Evolutionary conservation across 257 asterid genomes (phyloP).

Genomic region (Nicotiana undulata): DNA sequence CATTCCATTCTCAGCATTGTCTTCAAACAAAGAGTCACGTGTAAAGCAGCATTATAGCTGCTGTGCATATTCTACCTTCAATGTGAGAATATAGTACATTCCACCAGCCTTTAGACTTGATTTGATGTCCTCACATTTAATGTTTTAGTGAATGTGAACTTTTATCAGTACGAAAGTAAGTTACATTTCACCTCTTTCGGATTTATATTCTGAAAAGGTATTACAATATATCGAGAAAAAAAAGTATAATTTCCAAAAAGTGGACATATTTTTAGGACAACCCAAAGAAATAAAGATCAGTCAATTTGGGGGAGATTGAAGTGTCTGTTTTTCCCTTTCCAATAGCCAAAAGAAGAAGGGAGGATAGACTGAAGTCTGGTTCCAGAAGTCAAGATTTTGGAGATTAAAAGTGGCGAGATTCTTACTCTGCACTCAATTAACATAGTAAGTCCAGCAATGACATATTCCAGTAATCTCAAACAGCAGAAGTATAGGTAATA

Average conservation of each 20-base stretch:
- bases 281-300: background rate
- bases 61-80: background rate
- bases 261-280: background rate
- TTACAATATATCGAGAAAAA: background rate
- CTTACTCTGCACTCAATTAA: background rate
- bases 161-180: background rate
- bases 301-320: background rate
- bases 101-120: background rate
- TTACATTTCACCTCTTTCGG: background rate
- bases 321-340: background rate
- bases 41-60: background rate
- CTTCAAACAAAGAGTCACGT: background rate
- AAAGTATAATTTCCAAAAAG: background rate
- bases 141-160: background rate
- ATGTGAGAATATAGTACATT: background rate
- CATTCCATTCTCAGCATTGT: background rate
- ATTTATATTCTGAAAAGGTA: background rate
- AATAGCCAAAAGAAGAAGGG: background rate
- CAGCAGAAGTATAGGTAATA: background rate
- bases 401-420: background rate
- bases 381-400: background rate
- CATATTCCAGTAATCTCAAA: background rate
- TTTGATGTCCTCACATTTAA: background rate
- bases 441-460: background rate
- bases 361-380: background rate